Base-by-base conservation (phyloP, 2,329 filamentous ascomycete genomes). In the Penicillium crustosum region DNA sequence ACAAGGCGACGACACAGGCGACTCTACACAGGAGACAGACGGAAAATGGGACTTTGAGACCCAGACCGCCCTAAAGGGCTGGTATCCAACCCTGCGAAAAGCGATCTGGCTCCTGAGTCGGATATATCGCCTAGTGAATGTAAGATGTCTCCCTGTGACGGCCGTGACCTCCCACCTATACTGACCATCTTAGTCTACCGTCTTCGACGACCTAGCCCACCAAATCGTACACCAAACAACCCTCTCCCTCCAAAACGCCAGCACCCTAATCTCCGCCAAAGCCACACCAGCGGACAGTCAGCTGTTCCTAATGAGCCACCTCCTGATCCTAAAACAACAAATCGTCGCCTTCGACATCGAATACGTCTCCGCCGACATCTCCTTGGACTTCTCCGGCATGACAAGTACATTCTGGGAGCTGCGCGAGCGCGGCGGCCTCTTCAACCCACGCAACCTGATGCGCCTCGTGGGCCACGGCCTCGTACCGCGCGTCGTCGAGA, bases 311-410 rank as follows among this genome's bases (percentile, higher is more conserved):
- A 88, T 99, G 67, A 94, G 93, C 67, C 96, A 99, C 72, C 83
- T 99, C 2, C 88, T 99, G 49, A 88, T 97, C 49, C 84, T 99
- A 51, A 97, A 97, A 75, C 95, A 97, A 71, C 91, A 97, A 72
- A 89, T 99, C 51, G 87, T 99, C 27, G 93, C 93, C 10, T 92
- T 99, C 61, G 94, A 99, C 77, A 97, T 99, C 64, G 93, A 89
- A 70, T 89, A 83, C 66, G 83, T 87, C 21, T 83, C 84, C 2
- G 85, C 86, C 4, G 86, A 89, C 61, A 78, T 88, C 48, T 82
- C 82, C 15, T 82, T 89, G 70, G 86, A 89, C 73, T 87, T 89
- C 70, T 86, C 84, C n/a, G 82, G 80, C 49, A 77, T 88, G 13
- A 85, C 84, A 6, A 84, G 79, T 62, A 88, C 86, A 1, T 89